phyloP scores from a whole-genome alignment of 768 basidiomycete genomes.

The Boletus subcaerulescens region DNA sequence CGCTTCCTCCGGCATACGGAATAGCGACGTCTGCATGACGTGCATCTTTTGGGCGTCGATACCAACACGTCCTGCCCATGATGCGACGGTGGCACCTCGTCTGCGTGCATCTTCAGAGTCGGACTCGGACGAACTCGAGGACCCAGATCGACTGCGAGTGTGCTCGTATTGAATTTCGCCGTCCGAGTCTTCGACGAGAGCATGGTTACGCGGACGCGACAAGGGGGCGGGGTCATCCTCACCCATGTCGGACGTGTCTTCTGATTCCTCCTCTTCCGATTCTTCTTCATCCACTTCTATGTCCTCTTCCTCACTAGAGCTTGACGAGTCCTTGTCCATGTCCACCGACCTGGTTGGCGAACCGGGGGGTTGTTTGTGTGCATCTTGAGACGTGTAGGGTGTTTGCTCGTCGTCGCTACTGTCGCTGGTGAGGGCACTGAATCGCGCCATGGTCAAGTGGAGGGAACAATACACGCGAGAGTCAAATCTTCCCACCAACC shows the following conservation, averaged over 20 bases:
- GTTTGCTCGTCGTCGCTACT: slow-evolving; percentile 51
- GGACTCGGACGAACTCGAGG: slow-evolving; percentile 26
- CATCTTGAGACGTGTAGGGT: slow-evolving; percentile 30
- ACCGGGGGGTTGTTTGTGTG: slow-evolving; percentile 8
- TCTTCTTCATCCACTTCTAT: slow-evolving; percentile 34
- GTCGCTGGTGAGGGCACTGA: slow-evolving; percentile 62
- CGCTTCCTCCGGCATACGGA: slow-evolving; percentile 72
- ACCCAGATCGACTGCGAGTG: slow-evolving; percentile 34
- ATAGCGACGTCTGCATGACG: slow-evolving; percentile 90
- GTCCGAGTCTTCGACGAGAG: slow-evolving; percentile 53
- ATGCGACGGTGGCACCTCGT: slow-evolving; percentile 50
- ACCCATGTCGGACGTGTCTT: slow-evolving; percentile 45
- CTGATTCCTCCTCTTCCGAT: slow-evolving; percentile 36
- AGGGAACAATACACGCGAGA: slow-evolving; percentile 18
- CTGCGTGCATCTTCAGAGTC: slow-evolving; percentile 15
- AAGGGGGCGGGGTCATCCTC: slow-evolving; percentile 44
- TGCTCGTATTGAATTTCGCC: slow-evolving; percentile 50
- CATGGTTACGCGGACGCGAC: slow-evolving; percentile 40
- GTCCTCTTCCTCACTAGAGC: slow-evolving; percentile 26
- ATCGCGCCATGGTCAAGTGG: slow-evolving; percentile 54
- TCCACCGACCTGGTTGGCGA: slow-evolving; percentile 25
- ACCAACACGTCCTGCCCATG: slow-evolving; percentile 71
- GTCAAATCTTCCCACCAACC: slow-evolving; percentile 17
- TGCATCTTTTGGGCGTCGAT: slow-evolving; percentile 88
- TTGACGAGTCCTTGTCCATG: slow-evolving; percentile 32